Evolutionary conservation across 768 basidiomycete species (phyloP), one percentile per base, ranked within the genome.

Genomic region (Podaxis sp.): DNA sequence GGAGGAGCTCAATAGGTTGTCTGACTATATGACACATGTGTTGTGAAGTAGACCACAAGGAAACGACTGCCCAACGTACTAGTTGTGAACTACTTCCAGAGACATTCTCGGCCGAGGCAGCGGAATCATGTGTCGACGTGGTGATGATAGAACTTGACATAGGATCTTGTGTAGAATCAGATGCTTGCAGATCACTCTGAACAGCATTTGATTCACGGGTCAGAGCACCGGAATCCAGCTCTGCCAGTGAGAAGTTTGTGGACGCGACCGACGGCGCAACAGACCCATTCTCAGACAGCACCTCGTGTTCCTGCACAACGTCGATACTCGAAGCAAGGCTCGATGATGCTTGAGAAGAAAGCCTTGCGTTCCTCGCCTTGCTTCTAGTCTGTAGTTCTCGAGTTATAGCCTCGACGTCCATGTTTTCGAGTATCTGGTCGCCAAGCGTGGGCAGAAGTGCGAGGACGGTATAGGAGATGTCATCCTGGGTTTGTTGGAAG

Each of bases 391-490:
- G 78, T 1, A 81, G 69, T 65, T 81, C 88, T 15, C 80, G 72
- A 0, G 88, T 92, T 12, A 91, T 74, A 0, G 77, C 77, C 65
- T 94, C 92, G 17, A 94, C 89, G 65, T 94, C 86, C 85, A 94
- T 89, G 33, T 83, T 84, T 24, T 79, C 76, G n/a, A 90, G 73
- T 12, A 94, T 79, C 64, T 88, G 85, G 13, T 81, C 75, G 5
- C 85, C 81, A 17, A 93, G 80, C 0, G 87, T 87, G 1, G 88
- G 87, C 17, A 92, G 73, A 43, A 89, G 79, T 0, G 89, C 86
- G 70, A 90, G 84, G 53, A 89, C 77, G 0, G 90, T 93, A 69
- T 86, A 96, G 6, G 88, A 85, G 24, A 85, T 80, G 68, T 94
- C 89, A 63, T 91, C 85, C 66, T 90, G 88, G 25, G 87, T 92